A percentile compares a stretch with the other conserved stretches of the same genome.
Conservation (phyloP, 2,329 filamentous ascomycete genomes). For the Phaeosphaeriaceae sp. region DNA sequence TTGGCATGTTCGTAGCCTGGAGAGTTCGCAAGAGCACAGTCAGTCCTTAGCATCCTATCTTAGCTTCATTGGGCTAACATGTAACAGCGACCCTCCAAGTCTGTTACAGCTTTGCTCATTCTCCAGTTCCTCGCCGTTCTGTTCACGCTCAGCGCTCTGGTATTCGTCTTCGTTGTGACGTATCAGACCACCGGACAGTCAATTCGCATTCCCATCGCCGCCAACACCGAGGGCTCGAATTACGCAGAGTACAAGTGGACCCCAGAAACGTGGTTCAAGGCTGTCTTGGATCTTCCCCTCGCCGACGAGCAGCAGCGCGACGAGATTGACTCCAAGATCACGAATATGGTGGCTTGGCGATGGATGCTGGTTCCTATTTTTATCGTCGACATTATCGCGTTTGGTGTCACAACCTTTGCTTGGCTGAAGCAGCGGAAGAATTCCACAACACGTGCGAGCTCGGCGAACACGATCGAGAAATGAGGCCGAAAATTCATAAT, state of each 20-base stretch:
- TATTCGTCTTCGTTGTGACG: constrained; percentile 41
- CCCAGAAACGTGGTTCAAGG: constrained; percentile 44
- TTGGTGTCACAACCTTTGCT: constrained; percentile 23
- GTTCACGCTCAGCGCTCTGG: constrained; percentile 40
- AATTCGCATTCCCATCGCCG: constrained; percentile 30
- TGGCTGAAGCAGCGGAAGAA: constrained; percentile 31
- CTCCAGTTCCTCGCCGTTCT: constrained; percentile 37
- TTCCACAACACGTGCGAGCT: constrained; percentile 10
- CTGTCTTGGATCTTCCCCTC: constrained; percentile 38
- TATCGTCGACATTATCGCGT: constrained; percentile 28
- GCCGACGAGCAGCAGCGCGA: constrained; percentile 19
- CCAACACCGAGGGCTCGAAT: constrained; percentile 21
- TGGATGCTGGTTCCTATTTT: constrained; percentile 44
- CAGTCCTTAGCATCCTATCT: not conserved
- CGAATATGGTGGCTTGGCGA: constrained; percentile 41
- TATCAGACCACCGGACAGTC: constrained; percentile 36
- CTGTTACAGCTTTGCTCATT: constrained; percentile 46
- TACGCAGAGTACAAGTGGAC: constrained; percentile 41
- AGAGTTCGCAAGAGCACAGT: constrained; percentile 26
- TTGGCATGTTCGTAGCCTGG: constrained; percentile 40
- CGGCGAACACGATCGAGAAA: constrained; percentile 21
- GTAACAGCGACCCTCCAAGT: constrained; percentile 29
- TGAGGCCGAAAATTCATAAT: constrained; percentile 10
- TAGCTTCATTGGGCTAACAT: not conserved
- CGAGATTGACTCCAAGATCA: constrained; percentile 29